Base-by-base conservation (phyloP, 495 filamentous ascomycete species). In the Penicillium egyptiacum region DNA sequence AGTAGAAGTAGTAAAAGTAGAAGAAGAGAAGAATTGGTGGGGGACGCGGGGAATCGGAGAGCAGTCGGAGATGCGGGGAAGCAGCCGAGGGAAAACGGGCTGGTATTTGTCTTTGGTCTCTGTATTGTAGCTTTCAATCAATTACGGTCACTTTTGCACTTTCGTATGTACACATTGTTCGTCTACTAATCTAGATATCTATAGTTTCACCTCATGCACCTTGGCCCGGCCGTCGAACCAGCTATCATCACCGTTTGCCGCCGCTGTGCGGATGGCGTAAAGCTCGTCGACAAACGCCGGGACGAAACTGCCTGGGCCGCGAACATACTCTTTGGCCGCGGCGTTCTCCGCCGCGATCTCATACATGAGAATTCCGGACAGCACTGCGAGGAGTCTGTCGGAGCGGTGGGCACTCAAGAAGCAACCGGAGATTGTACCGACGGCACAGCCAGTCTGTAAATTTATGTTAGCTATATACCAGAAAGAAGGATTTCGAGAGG, bases 341-440 rank as follows among this genome's bases (percentile, higher is more conserved):
- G 93, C 92, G 17, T 82, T 70, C 71, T 96, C 90, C 12, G 92
- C 88, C 1, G 94, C 91, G 53, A 94, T 88, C 73, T 92, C 91
- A 68, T 87, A 97, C 67, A 88, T 84, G 40, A 94, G 63, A 17
- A 96, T 68, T 2, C 83, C 92, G 6, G 90, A 83, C 7, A 90
- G 68, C 0, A 89, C 85, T 9, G 80, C 82, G n/a, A 93, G 73
- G 31, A 88, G 70, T 69, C 82, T 86, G 64, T 91, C 84, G 8
- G 75, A 72, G 5, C 73, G 73, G 45, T 83, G 67, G 4, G 75
- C 81, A 4, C 88, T 86, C 25, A 96, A 61, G 63, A 85, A 87
- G 23, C 89, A 85, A 8, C 89, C 89, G 51, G 96, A 83, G 2
- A 87, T 82, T 3, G 91, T 92, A 7, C 92, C 92, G 9, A 98